phyloP scores from a whole-genome alignment of 2,329 filamentous ascomycete genomes.

The Sarocladium brachiariae region DNA sequence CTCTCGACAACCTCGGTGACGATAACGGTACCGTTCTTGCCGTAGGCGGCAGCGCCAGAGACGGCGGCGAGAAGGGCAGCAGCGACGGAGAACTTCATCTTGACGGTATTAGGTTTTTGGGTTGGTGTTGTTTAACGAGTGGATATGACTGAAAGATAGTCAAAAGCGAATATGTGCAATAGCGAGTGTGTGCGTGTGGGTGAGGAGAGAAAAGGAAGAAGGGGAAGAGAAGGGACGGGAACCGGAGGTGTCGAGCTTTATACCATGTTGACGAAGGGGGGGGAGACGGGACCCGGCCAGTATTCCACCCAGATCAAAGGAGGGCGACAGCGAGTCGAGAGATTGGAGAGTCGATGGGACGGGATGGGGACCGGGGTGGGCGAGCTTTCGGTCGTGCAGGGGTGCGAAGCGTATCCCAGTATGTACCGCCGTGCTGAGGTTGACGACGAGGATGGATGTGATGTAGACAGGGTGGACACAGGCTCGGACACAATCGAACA shows the following conservation, averaged over 20 bases:
- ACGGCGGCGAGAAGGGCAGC: conserved; percentile 44
- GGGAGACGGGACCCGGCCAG: conserved; percentile 13
- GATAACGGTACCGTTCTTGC: conserved; percentile 41
- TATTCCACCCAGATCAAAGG: no score
- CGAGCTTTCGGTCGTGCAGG: neutral
- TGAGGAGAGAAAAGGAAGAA: conserved; percentile 29
- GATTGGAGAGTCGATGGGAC: neutral
- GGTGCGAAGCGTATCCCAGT: no score
- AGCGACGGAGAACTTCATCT: conserved; percentile 58
- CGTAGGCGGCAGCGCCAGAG: conserved; percentile 40
- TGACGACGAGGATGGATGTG: neutral
- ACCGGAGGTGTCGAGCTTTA: conserved; percentile 41
- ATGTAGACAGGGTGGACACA: neutral
- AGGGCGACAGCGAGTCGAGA: conserved; percentile 14
- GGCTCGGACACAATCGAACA: neutral
- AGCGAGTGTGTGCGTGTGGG: conserved; percentile 43
- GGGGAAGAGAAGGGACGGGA: conserved; percentile 20
- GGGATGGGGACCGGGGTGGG: neutral
- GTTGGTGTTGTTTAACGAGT: conserved; percentile 41
- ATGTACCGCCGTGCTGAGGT: no score
- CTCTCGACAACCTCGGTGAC: conserved; percentile 60
- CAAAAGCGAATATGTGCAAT: conserved; percentile 26
- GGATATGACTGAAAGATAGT: conserved; percentile 53
- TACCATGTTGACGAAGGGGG: conserved; percentile 25
- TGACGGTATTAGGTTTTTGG: conserved; percentile 44